Evolutionary conservation across 805 yeast genomes (phyloP), one percentile per base, ranked within the genome.

Genomic region (Sugiyamaella boreocaroliniensis): DNA sequence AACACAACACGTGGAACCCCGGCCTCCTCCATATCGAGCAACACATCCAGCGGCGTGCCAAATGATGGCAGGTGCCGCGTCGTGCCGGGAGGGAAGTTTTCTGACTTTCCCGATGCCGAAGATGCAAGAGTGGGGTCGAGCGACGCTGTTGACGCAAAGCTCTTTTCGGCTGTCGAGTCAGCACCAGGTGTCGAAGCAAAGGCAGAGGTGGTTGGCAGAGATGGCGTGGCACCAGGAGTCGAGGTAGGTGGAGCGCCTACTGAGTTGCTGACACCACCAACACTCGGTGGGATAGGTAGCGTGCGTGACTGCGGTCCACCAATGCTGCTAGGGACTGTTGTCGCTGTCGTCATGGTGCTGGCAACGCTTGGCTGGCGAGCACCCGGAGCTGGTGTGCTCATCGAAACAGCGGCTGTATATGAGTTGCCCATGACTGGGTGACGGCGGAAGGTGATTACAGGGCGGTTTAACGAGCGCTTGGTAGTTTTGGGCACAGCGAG

Each of bases 1-100:
- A 84, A 83, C 10, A 93, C 99, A 47, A 93, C 79, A 15, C 85
- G 77, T 1, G 99, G 99, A 4, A 93, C 97, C 68, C 87, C 84
- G 58, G 88, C 96, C 51, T 89, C 92, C 57, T 95, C 97, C 59
- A 78, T 82, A 56, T 83, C 85, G 16, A 89, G 81, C 44, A 88
- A 71, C 9, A 76, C 80, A 54, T 85, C 95, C n/a, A 93, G 75
- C 0, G 95, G 84, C 0, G 84, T 81, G 0, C 97, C 97, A 69
- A 88, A 93, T 0, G 95, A 82, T 37, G 76, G 74, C 52, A 76
- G 65, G 11, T 67, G 41, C 12, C 48, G 37, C 16, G 55, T 22
- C n/a, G 61, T 66, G 2, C 75, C 75, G 1, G 75, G 73, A 6
- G 75, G 75, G 45, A 47, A 44, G 18, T 22, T 22, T 3, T 44